Conservation (phyloP, 2,329 filamentous ascomycete genomes). For the Claviceps pazoutovae region DNA sequence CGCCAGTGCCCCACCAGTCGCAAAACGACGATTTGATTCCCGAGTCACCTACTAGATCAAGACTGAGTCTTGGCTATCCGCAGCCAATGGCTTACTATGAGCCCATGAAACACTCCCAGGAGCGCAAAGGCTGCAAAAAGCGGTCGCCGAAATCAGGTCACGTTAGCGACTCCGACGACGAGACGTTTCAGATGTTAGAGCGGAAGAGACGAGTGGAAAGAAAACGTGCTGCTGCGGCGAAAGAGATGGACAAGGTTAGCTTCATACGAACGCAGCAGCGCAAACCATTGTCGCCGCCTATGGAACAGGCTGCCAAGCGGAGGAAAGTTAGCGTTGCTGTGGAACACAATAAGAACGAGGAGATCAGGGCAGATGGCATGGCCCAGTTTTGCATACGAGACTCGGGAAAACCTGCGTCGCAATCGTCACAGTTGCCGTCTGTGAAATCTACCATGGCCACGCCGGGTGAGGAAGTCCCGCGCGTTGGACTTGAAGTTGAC, state of each 20-base stretch:
- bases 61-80: conserved; percentile 9
- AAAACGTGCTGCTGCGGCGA: conserved; percentile 26
- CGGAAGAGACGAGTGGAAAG: conserved; percentile 23
- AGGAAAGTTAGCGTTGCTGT: conserved; percentile 8
- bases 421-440: conserved; percentile 14
- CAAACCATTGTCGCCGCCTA: conserved; percentile 6
- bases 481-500: conserved; percentile 1
- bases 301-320: conserved; percentile 16
- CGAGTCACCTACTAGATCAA: conserved; percentile 21
- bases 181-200: conserved; percentile 18
- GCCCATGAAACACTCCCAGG: conserved; percentile 32
- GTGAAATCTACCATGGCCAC: conserved; percentile 21
- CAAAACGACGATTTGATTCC: conserved; percentile 20
- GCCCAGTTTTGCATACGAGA: conserved; percentile 8
- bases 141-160: conserved; percentile 13
- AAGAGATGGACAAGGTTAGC: conserved; percentile 27
- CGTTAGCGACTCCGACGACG: conserved; percentile 21
- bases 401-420: conserved; percentile 12
- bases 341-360: background rate
- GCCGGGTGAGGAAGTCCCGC: conserved; percentile 12
- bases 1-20: conserved; percentile 12
- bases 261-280: conserved; percentile 15
- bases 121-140: conserved; percentile 18
- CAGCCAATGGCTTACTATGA: conserved; percentile 30
- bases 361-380: background rate